Conservation (phyloP, 2,329 filamentous ascomycete species). For the Xylariaceae sp. region DNA sequence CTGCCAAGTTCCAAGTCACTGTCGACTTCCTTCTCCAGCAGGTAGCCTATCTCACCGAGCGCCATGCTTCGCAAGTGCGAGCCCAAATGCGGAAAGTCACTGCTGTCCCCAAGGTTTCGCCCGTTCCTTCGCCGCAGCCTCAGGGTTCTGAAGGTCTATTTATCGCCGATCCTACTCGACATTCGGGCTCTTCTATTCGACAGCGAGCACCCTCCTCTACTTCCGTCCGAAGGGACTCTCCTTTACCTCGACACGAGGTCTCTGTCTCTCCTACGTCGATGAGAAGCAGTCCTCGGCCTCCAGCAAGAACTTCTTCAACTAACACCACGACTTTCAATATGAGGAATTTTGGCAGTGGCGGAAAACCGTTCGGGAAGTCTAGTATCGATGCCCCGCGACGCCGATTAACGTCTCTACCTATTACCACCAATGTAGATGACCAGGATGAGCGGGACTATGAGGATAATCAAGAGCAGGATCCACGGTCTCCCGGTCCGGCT, state of each 20-base stretch:
- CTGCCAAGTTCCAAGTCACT: constrained; percentile 70
- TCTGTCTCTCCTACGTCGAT: constrained; percentile 41
- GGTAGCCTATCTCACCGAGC: constrained; percentile 87
- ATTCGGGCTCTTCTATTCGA: constrained; percentile 44
- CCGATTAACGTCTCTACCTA: constrained; percentile 43
- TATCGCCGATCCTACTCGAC: constrained; percentile 45
- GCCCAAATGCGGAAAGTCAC: constrained; percentile 80
- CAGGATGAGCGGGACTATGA: constrained; percentile 28
- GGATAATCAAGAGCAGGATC: constrained; percentile 35
- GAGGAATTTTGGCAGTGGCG: constrained; percentile 34
- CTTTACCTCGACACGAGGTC: constrained; percentile 44
- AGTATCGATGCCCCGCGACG: constrained; percentile 34
- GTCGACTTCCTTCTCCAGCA: constrained; percentile 88
- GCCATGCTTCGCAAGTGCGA: constrained; percentile 82
- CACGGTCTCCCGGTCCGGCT: constrained; percentile 38
- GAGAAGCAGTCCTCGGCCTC: constrained; percentile 40
- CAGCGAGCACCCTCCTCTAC: constrained; percentile 48
- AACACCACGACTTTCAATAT: constrained; percentile 38
- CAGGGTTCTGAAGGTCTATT: constrained; percentile 44
- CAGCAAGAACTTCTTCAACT: constrained; percentile 45
- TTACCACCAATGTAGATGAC: constrained; percentile 32
- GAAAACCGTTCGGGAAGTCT: constrained; percentile 30
- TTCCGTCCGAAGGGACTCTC: constrained; percentile 55
- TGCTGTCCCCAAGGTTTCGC: constrained; percentile 51
- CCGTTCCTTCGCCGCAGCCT: constrained; percentile 52